phyloP scores from a whole-genome alignment of 2,329 filamentous ascomycete genomes.

The Colletotrichum salicis region DNA sequence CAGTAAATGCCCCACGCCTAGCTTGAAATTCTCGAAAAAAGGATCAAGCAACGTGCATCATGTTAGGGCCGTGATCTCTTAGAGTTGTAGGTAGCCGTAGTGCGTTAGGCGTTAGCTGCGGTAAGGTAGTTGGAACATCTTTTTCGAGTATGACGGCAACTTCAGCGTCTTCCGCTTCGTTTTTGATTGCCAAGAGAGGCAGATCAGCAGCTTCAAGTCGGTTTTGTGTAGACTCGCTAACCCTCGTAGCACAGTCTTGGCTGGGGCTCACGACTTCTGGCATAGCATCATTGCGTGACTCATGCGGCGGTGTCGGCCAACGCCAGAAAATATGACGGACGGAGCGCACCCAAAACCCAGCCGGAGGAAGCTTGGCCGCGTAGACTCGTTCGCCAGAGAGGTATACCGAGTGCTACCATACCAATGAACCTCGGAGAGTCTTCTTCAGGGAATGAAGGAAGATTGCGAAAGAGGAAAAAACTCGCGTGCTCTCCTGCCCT shows the following conservation, averaged over 20 bases:
- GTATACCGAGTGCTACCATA: background rate
- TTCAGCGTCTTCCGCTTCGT: no score
- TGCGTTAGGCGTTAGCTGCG: no score
- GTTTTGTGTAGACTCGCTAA: constrained; percentile 29
- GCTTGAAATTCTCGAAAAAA: background rate
- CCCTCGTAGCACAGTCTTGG: constrained; percentile 19
- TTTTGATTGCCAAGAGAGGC: background rate
- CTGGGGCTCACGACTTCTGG: constrained; percentile 1
- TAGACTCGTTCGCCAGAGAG: constrained; percentile 5
- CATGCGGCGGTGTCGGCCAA: background rate
- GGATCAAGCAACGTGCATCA: background rate
- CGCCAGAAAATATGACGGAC: background rate
- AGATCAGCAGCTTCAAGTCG: constrained; percentile 13
- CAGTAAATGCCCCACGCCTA: no score
- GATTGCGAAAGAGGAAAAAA: constrained; percentile 7
- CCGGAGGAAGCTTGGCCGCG: constrained; percentile 10
- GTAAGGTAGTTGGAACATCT: background rate
- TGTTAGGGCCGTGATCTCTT: no score
- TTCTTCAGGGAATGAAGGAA: background rate
- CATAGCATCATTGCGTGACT: constrained; percentile 9
- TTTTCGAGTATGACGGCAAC: background rate
- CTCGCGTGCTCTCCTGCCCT: constrained; percentile 28
- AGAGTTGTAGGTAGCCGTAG: background rate
- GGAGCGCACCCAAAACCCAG: background rate
- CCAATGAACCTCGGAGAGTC: background rate